Base-by-base conservation (phyloP, 2,329 filamentous ascomycete species). In the Achaetomium macrosporum region DNA sequence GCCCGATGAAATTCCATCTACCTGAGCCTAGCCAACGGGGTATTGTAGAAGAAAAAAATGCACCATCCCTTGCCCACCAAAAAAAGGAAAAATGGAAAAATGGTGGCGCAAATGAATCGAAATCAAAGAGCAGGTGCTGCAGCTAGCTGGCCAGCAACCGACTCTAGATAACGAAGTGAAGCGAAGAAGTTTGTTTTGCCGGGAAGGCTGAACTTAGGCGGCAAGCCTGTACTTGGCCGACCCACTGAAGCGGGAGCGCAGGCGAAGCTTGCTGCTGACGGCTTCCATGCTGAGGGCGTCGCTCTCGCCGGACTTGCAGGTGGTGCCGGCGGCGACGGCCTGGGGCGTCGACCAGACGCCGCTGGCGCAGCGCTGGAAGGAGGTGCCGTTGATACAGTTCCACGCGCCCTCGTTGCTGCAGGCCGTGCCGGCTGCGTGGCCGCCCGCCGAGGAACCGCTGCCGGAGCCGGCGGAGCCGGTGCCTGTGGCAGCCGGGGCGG, bases 341-440 rank as follows among this genome's bases (percentile, higher is more conserved):
- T 73, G 68, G 46, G 65, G 51, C 4, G 57, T 57, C 1, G 74
- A 70, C 77, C 77, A 80, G 20, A 63, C 43, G 20, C 77, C 76
- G 48, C 67, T 72, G 20, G 75, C 76, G 59, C 77, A 81, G 53
- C 72, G 75, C 67, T 79, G 76, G 71, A 76, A 80, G 16, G 69
- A 66, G n/a, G 56, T 62, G 52, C 76, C 75, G 25, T 60, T 66
- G 47, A 78, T 64, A 64, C 77, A 80, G 67, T 75, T 74, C 73
- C 74, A 79, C 16, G 61, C 51, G 50, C 77, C 77, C 57, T 79
- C 76, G 15, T 66, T 51, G 42, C 64, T 66, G 71, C 77, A 79
- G 49, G 72, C 53, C 4, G 71, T 68, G 36, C 77, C 77, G 6
- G 65, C 67, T 1, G 74, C 60, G 20, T 71, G 56, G 1, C 33